Evolutionary conservation across 2,329 filamentous ascomycete species (phyloP).

Genomic region (Alternaria arborescens): DNA sequence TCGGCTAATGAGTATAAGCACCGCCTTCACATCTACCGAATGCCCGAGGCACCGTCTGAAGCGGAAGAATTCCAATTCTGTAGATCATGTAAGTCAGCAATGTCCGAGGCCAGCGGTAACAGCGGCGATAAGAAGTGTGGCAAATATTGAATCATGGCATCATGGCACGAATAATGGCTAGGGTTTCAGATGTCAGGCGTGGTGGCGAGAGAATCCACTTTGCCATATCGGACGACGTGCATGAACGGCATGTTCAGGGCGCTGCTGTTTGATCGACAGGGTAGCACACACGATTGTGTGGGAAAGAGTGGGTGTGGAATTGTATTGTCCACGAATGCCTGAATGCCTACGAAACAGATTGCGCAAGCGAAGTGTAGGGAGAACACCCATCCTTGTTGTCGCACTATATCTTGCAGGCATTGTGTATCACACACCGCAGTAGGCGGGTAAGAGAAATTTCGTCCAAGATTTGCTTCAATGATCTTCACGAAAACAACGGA

Average conservation of each 20-base stretch:
- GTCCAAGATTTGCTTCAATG: background rate
- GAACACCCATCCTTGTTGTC: slow-evolving; percentile 4
- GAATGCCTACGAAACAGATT: slow-evolving; percentile 15
- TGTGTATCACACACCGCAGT: background rate
- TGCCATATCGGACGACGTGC: slow-evolving; percentile 14
- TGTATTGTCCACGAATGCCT: slow-evolving; percentile 15
- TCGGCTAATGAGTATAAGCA: slow-evolving; percentile 9
- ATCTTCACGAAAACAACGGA: background rate
- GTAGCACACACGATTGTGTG: slow-evolving; percentile 12
- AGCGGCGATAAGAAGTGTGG: slow-evolving; percentile 2
- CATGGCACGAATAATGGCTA: slow-evolving; percentile 1
- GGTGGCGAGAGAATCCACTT: slow-evolving; percentile 11
- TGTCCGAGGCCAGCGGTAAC: slow-evolving; percentile 7
- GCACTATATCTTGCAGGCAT: background rate
- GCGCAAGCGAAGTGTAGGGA: slow-evolving; percentile 12
- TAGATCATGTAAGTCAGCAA: slow-evolving; percentile 9
- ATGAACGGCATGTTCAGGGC: slow-evolving; percentile 18
- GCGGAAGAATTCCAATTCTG: background rate
- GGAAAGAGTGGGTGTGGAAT: slow-evolving; percentile 6
- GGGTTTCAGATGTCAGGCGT: slow-evolving; percentile 15
- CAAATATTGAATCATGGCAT: slow-evolving; percentile 7
- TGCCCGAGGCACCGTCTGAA: slow-evolving; percentile 3
- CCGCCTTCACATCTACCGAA: background rate
- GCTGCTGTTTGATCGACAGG: slow-evolving; percentile 16
- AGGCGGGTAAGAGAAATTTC: background rate